A percentile compares a stretch with the other conserved stretches of the same genome.
Evolutionary conservation across 306 rosid genomes (phyloP).

Genomic region (Vigna unguiculata): DNA sequence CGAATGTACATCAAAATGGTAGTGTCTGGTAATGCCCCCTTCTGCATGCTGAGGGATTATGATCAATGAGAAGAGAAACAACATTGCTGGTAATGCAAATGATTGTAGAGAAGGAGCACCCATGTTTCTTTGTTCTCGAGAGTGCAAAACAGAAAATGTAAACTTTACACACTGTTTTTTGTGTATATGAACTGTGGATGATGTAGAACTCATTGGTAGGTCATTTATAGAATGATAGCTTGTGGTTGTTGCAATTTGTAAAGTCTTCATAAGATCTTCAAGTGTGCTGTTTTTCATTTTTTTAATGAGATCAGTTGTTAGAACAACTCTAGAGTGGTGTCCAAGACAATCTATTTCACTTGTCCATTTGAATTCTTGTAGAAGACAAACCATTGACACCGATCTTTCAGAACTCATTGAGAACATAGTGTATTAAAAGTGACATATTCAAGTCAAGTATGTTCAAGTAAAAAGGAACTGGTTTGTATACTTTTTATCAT

Average conservation of each 20-base stretch:
- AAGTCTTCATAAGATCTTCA: not conserved
- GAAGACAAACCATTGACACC: slow-evolving; percentile 50
- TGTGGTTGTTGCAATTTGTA: slow-evolving; percentile 33
- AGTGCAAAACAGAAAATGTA: not conserved
- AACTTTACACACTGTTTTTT: not conserved
- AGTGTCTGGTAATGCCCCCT: not conserved
- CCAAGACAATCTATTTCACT: slow-evolving; percentile 61
- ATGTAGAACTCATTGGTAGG: slow-evolving; percentile 1
- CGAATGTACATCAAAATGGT: slow-evolving; percentile 10
- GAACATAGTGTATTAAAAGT: slow-evolving; percentile 33
- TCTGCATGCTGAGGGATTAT: not conserved
- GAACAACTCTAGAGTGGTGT: slow-evolving; percentile 73
- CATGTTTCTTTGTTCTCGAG: slow-evolving; percentile 42
- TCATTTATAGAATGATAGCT: slow-evolving; percentile 45
- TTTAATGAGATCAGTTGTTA: slow-evolving; percentile 52
- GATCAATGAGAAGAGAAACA: not conserved
- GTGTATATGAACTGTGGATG: slow-evolving; percentile 15
- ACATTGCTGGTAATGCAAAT: not conserved
- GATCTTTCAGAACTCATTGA: slow-evolving; percentile 19
- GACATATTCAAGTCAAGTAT: slow-evolving; percentile 4
- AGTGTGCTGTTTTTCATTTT: not conserved
- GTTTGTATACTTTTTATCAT: not conserved
- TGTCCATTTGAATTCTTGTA: slow-evolving; percentile 51
- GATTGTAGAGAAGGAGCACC: slow-evolving; percentile 36
- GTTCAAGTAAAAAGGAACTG: slow-evolving; percentile 13